Evolutionary conservation across 331 rosid genomes (phyloP), one percentile per base, ranked within the genome.

Genomic region (Erythrophleum ivorense): DNA sequence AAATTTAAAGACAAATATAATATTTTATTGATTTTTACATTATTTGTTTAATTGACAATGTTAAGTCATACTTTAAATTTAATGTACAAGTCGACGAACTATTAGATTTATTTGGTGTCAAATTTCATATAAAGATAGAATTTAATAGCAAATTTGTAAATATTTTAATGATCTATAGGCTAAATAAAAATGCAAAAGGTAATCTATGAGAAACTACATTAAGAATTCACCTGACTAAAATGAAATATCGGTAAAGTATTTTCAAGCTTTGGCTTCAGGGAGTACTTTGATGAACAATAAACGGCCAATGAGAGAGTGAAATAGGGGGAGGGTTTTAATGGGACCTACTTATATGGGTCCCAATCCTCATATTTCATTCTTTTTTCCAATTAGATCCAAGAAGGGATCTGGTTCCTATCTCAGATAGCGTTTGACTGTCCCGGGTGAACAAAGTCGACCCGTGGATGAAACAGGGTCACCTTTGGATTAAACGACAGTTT

Each of bases 351-450:
- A n/a, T n/a, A n/a, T n/a, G n/a, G n/a, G n/a, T n/a, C n/a, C n/a
- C n/a, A n/a, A n/a, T n/a, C n/a, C n/a, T n/a, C n/a, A n/a, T n/a
- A n/a, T n/a, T n/a, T n/a, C n/a, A n/a, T n/a, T n/a, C n/a, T n/a
- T n/a, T n/a, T n/a, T n/a, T n/a, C n/a, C n/a, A n/a, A n/a, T n/a
- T n/a, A n/a, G n/a, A n/a, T n/a, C n/a, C n/a, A n/a, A n/a, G n/a
- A n/a, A n/a, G n/a, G n/a, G n/a, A n/a, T 24, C 29, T 24, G 29
- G 29, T 1, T 24, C 29, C 29, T 24, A 82, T 87, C 88, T 82
- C 53, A 9, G 31, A 77, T 21, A 66, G 46, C 85, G 86, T 92
- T 86, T 84, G 92, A 87, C 89, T 72, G 8, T 77, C 83, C 80
- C 89, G 84, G 88, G 88, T 87, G 88, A 84, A 66, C 74, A 49